phyloP scores from a whole-genome alignment of 805 yeast species.

The Ogataea pini region DNA sequence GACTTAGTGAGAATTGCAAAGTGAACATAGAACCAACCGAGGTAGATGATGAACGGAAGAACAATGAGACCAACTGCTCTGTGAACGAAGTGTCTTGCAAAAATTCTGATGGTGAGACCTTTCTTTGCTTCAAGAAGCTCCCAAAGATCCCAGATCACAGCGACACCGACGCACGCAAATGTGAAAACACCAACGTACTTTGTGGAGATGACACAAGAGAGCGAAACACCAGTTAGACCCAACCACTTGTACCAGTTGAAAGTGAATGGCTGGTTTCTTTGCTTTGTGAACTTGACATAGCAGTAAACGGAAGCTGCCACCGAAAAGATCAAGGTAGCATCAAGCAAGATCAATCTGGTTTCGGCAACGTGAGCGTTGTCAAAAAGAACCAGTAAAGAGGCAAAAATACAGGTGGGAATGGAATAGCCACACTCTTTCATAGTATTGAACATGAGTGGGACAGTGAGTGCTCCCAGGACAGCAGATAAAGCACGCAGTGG shows the following conservation, averaged over 20 bases:
- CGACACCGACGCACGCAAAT: slow-evolving; percentile 81
- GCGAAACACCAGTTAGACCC: slow-evolving; percentile 73
- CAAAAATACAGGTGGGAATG: slow-evolving; percentile 75
- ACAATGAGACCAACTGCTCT: slow-evolving; percentile 72
- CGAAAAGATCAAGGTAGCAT: slow-evolving; percentile 82
- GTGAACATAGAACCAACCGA: slow-evolving; percentile 91
- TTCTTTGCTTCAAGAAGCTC: slow-evolving; percentile 68
- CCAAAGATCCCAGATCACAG: slow-evolving; percentile 89
- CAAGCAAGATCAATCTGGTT: slow-evolving; percentile 86
- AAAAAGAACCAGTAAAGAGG: slow-evolving; percentile 72
- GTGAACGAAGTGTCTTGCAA: slow-evolving; percentile 70
- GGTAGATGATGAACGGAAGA: slow-evolving; percentile 77
- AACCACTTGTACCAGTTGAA: slow-evolving; percentile 88
- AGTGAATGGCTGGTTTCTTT: slow-evolving; percentile 66
- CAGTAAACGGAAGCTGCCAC: slow-evolving; percentile 79
- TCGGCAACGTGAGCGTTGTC: slow-evolving; percentile 91
- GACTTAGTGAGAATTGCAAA: slow-evolving; percentile 78
- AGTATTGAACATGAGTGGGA: slow-evolving; percentile 81
- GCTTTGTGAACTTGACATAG: slow-evolving; percentile 76
- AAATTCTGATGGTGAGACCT: slow-evolving; percentile 58
- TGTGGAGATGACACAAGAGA: slow-evolving; percentile 91
- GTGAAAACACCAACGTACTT: slow-evolving; percentile 96
- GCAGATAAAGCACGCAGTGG: slow-evolving; percentile 82
- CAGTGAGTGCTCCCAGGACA: slow-evolving; percentile 74
- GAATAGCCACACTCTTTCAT: slow-evolving; percentile 83